A percentile compares a stretch with the other conserved stretches of the same genome.
These are phyloP conservation scores for Heliosperma pusillum DNA, from an alignment of 148 eudicot species.

Conservation along the genomic window DNA sequence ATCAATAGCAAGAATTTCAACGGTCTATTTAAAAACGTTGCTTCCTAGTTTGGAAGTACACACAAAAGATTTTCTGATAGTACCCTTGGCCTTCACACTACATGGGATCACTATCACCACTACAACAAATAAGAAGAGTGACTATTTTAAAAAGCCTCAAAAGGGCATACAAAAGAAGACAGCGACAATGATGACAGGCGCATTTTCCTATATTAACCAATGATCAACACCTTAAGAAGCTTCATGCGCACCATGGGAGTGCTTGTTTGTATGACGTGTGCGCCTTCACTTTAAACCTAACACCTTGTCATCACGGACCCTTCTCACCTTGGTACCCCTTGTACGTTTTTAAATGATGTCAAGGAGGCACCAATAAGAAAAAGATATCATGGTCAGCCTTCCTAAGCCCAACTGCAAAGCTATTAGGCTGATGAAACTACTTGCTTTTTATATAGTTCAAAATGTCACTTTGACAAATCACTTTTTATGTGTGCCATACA, in stretches of 20 bases:
- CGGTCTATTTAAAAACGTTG: background rate
- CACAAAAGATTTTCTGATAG: background rate
- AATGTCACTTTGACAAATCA: background rate
- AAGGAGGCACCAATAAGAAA: too few species aligned
- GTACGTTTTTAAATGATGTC: background rate
- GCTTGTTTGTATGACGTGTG: background rate
- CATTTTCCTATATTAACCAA: background rate
- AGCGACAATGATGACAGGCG: background rate
- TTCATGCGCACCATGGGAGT: background rate
- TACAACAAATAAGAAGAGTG: background rate
- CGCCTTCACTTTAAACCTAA: background rate
- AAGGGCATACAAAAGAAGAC: background rate
- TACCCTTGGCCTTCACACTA: background rate
- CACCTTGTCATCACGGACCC: background rate
- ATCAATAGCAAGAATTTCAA: background rate
- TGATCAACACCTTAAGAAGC: background rate
- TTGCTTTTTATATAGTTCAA: background rate
- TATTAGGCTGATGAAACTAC: background rate
- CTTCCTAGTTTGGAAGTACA: background rate
- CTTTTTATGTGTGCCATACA: background rate
- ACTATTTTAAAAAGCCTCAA: background rate
- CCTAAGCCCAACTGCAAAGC: background rate
- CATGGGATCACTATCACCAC: background rate
- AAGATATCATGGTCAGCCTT: too few species aligned
- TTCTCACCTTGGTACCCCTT: background rate